Conservation (phyloP, 495 filamentous ascomycete genomes). For the Xylaria castorea region DNA sequence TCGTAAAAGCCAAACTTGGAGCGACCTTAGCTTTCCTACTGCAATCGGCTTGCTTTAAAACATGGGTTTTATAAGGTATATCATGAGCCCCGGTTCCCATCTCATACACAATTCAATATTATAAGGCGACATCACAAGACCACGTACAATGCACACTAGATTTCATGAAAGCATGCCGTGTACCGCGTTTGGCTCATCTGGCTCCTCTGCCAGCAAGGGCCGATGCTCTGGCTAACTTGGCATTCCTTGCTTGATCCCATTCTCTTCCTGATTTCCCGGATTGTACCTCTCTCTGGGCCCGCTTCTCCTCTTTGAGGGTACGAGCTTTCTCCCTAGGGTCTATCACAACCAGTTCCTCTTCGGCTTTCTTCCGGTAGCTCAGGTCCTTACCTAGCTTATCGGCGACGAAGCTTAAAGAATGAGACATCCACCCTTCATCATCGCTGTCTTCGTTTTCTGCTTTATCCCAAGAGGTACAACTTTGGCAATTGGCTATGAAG, state of each 20-base stretch:
- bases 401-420: slow-evolving; percentile 83
- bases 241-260: slow-evolving; percentile 62
- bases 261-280: slow-evolving; percentile 57
- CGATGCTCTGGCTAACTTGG: slow-evolving; percentile 49
- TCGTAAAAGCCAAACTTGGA: not conserved
- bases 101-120: not conserved
- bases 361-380: slow-evolving; percentile 85
- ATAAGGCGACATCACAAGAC: not conserved
- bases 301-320: slow-evolving; percentile 70
- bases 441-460: slow-evolving; percentile 66
- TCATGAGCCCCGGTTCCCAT: not conserved
- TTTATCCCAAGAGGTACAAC: slow-evolving; percentile 80
- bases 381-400: slow-evolving; percentile 92
- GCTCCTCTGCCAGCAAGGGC: slow-evolving; percentile 55
- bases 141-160: not conserved
- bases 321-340: slow-evolving; percentile 87
- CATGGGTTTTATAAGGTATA: not conserved
- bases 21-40: not conserved
- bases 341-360: slow-evolving; percentile 91
- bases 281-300: slow-evolving; percentile 56
- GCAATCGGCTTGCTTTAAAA: slow-evolving; percentile 2
- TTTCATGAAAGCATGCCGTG: not conserved
- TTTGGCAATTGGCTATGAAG: slow-evolving; percentile 92
- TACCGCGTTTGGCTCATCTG: slow-evolving; percentile 32
- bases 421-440: slow-evolving; percentile 70